Evolutionary conservation across 495 filamentous ascomycete species (phyloP).

Genomic region (Jackrogersella multiformis): DNA sequence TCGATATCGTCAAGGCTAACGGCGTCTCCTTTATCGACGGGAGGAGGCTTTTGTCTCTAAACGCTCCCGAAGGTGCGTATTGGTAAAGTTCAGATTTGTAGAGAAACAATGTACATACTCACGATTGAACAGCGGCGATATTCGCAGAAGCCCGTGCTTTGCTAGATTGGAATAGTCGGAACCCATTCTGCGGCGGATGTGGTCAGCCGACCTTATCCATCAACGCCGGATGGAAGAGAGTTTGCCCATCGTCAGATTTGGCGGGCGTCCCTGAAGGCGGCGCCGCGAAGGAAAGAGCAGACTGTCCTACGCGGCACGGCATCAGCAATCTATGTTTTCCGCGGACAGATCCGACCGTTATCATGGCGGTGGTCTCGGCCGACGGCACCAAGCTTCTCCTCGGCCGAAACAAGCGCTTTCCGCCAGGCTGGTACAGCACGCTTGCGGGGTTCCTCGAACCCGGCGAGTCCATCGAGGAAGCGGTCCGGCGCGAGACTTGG

Average conservation of each 20-base stretch:
- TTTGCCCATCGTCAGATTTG: constrained; percentile 82
- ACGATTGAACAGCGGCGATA: constrained; percentile 71
- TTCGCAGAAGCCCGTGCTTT: constrained; percentile 91
- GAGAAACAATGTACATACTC: background rate
- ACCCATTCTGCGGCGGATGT: constrained; percentile 86
- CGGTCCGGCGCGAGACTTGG: constrained; percentile 94
- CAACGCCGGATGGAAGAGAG: constrained; percentile 89
- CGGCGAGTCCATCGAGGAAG: constrained; percentile 93
- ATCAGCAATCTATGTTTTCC: constrained; percentile 89
- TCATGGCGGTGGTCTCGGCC: constrained; percentile 85
- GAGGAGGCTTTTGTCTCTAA: constrained; percentile 51
- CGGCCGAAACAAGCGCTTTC: constrained; percentile 85
- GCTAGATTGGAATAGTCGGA: constrained; percentile 93
- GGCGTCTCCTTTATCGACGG: constrained; percentile 43
- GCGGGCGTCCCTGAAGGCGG: constrained; percentile 54
- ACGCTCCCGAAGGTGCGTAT: constrained; percentile 54
- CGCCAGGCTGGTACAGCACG: constrained; percentile 84
- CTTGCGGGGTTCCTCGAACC: constrained; percentile 96
- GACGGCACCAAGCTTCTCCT: constrained; percentile 81
- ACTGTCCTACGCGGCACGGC: constrained; percentile 79
- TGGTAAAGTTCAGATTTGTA: background rate
- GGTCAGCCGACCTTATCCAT: constrained; percentile 84
- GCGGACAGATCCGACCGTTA: constrained; percentile 93
- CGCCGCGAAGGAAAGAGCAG: constrained; percentile 60
- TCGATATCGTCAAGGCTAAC: constrained; percentile 44